Base-by-base conservation (phyloP, 257 asterid genomes). In the Solanum pinnatisectum region DNA sequence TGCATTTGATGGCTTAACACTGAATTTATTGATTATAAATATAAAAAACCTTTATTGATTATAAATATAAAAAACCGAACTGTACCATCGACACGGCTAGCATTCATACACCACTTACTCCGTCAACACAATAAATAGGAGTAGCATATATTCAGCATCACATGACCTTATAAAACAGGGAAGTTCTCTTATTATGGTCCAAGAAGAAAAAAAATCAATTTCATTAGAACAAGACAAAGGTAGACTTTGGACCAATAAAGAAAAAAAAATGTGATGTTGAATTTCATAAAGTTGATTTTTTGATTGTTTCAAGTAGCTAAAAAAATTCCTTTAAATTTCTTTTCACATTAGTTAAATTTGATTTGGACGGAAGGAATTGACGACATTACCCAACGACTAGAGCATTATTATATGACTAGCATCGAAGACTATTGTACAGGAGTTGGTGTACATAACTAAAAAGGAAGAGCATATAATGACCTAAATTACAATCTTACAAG, bases 211-310 rank as follows among this genome's bases (percentile, higher is more conserved):
- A 20, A 52, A 18, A 16, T 16, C n/a, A 18, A n/a, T 1, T 52
- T 18, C 23, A 18, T 46, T 49, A 49, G 59, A 49, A 14, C 59
- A 49, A 49, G 22, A 15, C 10, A 46, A 46, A 6, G 15, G 36
- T 9, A 0, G 11, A 65, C 6, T 12, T 25, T 11, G 35, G 33
- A 25, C 35, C 8, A 67, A 67, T 12, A 1, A 5, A 10, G 8
- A 1, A 3, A 1, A 13, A 13, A 1, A 13, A 8, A 22, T 1
- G 14, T 9, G 6, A 23, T 0, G 33, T 15, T 30, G 16, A 15
- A 15, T 32, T 70, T 70, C 40, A 70, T 3, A 30, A 22, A 22
- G 3, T 70, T 52, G 60, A 52, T 16, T 16, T 49, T 52, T 70
- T 8, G 22, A 68, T 32, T 32, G 77, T 70, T 32, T 30, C 9